Evolutionary conservation across 306 rosid genomes (phyloP).

Genomic region (Acmispon strigosus): DNA sequence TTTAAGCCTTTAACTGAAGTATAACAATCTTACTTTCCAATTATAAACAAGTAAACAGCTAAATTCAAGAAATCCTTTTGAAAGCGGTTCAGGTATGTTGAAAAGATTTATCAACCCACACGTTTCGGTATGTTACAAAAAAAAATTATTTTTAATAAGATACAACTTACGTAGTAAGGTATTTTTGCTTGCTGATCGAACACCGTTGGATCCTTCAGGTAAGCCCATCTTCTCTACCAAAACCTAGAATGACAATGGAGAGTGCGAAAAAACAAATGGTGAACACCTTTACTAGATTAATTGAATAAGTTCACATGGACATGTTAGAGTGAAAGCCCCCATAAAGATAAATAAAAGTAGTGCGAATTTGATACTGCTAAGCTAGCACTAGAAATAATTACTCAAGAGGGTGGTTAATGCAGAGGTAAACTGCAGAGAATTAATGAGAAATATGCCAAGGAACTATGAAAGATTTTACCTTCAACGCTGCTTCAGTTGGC

Average conservation of each 20-base stretch:
- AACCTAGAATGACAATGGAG: constrained; percentile 43
- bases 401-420: neutral
- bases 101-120: neutral
- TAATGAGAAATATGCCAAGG: neutral
- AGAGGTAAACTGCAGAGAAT: neutral
- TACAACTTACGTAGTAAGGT: constrained; percentile 49
- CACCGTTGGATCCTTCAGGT: constrained; percentile 41
- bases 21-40: neutral
- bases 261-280: constrained; percentile 5
- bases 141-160: neutral
- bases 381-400: neutral
- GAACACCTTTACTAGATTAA: neutral
- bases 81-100: neutral
- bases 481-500: constrained; percentile 80
- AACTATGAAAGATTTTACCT: constrained; percentile 24
- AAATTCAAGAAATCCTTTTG: neutral
- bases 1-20: neutral
- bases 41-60: neutral
- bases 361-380: constrained; percentile 5
- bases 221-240: constrained; percentile 92
- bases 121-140: neutral
- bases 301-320: neutral
- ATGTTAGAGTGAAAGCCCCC: neutral
- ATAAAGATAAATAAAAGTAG: neutral
- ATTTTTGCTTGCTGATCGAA: constrained; percentile 16